These are phyloP conservation scores for Coccomyxa sp. DNA, from an alignment of 139 green algal genomes.

Conservation along the genomic window DNA sequence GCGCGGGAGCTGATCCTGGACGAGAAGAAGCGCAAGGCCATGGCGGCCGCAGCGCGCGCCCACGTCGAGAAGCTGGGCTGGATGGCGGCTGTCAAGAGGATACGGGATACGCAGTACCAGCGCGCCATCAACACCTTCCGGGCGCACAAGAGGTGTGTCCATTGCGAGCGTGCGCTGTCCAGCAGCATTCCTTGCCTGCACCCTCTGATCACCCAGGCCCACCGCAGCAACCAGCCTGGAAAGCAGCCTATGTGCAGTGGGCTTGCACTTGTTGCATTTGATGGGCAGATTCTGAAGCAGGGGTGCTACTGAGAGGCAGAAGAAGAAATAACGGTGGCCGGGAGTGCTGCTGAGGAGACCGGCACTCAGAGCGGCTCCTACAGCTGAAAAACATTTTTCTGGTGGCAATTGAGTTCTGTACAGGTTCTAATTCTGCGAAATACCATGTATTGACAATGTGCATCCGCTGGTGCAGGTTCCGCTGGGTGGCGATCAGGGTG, in stretches of 20 bases:
- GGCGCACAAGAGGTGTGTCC: conserved; percentile 18
- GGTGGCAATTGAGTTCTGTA: too few species aligned
- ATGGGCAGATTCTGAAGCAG: too few species aligned
- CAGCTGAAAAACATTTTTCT: too few species aligned
- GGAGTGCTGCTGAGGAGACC: too few species aligned
- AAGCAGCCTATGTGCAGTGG: too few species aligned
- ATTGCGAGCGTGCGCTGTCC: not conserved
- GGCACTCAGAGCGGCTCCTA: too few species aligned
- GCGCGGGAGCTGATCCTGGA: conserved; percentile 27
- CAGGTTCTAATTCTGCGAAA: too few species aligned
- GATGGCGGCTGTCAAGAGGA: conserved; percentile 41
- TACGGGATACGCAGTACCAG: conserved; percentile 61
- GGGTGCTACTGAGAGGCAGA: too few species aligned
- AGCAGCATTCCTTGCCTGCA: not conserved
- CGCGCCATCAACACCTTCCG: conserved; percentile 44
- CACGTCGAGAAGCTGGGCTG: conserved; percentile 49
- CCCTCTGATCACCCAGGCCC: not conserved
- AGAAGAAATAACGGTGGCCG: too few species aligned
- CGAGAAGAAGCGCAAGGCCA: conserved; percentile 11
- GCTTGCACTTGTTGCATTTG: too few species aligned
- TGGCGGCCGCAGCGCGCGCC: conserved; percentile 17
- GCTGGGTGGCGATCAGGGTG: conserved; percentile 11
- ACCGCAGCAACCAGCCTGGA: not conserved
- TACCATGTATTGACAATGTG: not conserved
- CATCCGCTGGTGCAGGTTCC: conserved; percentile 11